Evolutionary conservation across 2,329 filamentous ascomycete genomes (phyloP).

Genomic region (Ramichloridium luteum): DNA sequence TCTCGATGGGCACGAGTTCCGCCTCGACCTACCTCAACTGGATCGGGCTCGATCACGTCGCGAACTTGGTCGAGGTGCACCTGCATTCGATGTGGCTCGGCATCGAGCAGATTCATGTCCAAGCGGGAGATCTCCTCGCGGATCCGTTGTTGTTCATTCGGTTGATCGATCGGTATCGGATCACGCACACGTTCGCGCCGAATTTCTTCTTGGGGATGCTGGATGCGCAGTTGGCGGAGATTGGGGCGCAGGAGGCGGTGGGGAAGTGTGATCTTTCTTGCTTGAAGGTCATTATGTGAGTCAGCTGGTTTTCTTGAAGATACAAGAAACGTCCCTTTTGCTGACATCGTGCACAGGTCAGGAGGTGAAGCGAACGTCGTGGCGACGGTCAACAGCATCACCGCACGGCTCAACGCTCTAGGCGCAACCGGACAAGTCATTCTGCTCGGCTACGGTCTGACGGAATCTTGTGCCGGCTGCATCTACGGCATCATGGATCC

Average conservation of each 20-base stretch:
- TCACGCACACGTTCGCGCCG: slow-evolving; percentile 35
- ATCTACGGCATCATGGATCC: slow-evolving; percentile 14
- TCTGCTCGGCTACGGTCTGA: slow-evolving; percentile 14
- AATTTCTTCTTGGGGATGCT: slow-evolving; percentile 34
- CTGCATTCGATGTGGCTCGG: slow-evolving; percentile 34
- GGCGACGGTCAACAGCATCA: slow-evolving; percentile 9
- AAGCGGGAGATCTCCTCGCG: slow-evolving; percentile 29
- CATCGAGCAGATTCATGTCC: slow-evolving; percentile 36
- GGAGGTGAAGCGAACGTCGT: slow-evolving; percentile 36
- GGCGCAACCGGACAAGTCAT: slow-evolving; percentile 11
- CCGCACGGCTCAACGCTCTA: slow-evolving; percentile 7
- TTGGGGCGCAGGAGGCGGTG: slow-evolving; percentile 2
- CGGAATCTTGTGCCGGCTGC: slow-evolving; percentile 17
- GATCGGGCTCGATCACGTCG: slow-evolving; percentile 44
- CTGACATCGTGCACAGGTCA: slow-evolving; percentile 26
- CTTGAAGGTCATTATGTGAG: no score
- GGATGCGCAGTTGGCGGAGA: slow-evolving; percentile 3
- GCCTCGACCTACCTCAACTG: slow-evolving; percentile 30
- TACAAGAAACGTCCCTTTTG: slow-evolving; percentile 19
- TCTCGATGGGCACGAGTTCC: no score
- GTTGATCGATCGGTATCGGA: slow-evolving; percentile 29
- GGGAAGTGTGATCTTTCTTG: no score
- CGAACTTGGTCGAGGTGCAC: slow-evolving; percentile 40
- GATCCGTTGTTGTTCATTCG: slow-evolving; percentile 30
- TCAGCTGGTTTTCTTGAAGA: slow-evolving; percentile 4